Evolutionary conservation across 2,329 filamentous ascomycete species (phyloP).

Genomic region (Falciphora oryzae): DNA sequence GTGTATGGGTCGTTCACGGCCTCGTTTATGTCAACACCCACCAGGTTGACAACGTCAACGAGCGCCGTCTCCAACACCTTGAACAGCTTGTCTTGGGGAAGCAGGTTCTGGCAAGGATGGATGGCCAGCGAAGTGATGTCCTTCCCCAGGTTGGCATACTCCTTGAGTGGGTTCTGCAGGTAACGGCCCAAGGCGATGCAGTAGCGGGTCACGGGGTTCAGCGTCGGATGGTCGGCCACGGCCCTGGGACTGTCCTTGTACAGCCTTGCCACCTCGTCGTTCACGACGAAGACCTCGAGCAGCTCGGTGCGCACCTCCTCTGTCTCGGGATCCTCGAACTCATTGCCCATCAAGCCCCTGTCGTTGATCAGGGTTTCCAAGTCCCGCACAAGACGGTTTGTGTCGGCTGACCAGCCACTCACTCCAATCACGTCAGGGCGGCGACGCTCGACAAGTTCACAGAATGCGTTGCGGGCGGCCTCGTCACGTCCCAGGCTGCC

Average conservation of each 20-base stretch:
- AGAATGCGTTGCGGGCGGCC: constrained; percentile 61
- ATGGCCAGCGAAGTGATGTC: constrained; percentile 84
- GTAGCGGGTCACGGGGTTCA: constrained; percentile 76
- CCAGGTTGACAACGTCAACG: constrained; percentile 97
- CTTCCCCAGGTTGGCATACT: constrained; percentile 87
- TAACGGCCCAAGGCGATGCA: constrained; percentile 86
- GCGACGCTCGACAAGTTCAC: constrained; percentile 71
- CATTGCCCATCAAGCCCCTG: constrained; percentile 68
- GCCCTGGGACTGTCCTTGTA: constrained; percentile 89
- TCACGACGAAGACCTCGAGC: constrained; percentile 84
- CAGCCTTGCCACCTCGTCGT: constrained; percentile 93
- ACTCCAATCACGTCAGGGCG: constrained; percentile 87
- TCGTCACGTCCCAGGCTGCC: constrained; percentile 69
- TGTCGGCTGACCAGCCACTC: constrained; percentile 83
- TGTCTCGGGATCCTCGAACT: constrained; percentile 76
- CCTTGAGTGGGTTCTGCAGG: constrained; percentile 91
- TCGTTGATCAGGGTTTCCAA: constrained; percentile 73
- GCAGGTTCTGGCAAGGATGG: constrained; percentile 81
- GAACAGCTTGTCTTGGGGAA: constrained; percentile 80
- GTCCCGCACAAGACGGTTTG: constrained; percentile 75
- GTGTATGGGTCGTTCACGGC: constrained; percentile 75
- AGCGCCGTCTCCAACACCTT: constrained; percentile 91
- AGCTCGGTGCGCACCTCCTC: constrained; percentile 70
- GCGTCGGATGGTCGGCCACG: constrained; percentile 70
- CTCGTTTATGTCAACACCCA: constrained; percentile 92